Percentiles rank a stretch among this genome's conserved stretches.
These are phyloP conservation scores for Saturnispora ahearnii DNA, from an alignment of 805 yeast genomes.

Conservation along the genomic window DNA sequence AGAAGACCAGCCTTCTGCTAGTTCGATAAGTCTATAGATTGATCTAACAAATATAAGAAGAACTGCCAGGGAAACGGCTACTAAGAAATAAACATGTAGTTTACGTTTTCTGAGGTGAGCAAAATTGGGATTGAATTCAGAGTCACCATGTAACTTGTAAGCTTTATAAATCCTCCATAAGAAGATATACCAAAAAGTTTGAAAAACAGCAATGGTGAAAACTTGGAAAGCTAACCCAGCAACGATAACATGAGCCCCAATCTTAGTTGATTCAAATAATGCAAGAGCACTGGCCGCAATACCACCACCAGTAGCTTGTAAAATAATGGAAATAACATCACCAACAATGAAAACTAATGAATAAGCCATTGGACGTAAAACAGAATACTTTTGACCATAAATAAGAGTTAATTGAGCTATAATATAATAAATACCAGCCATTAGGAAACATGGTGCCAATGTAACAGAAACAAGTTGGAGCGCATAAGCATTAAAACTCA, in stretches of 20 bases:
- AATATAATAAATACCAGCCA: slow-evolving; percentile 74
- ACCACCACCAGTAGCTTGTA: slow-evolving; percentile 78
- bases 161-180: slow-evolving; percentile 30
- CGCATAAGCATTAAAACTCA: slow-evolving; percentile 35
- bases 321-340: slow-evolving; percentile 53
- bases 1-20: slow-evolving; percentile 67
- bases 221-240: slow-evolving; percentile 78
- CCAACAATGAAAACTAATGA: slow-evolving; percentile 55
- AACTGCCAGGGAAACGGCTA: slow-evolving; percentile 39
- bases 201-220: slow-evolving; percentile 53
- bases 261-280: slow-evolving; percentile 22
- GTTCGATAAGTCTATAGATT: slow-evolving; percentile 63
- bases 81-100: slow-evolving; percentile 36
- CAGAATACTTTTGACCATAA: slow-evolving; percentile 47
- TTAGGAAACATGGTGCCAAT: slow-evolving; percentile 72
- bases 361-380: slow-evolving; percentile 48
- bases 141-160: slow-evolving; percentile 21
- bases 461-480: slow-evolving; percentile 64
- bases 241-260: slow-evolving; percentile 63
- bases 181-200: slow-evolving; percentile 41
- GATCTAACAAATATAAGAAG: slow-evolving; percentile 56
- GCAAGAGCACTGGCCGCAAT: slow-evolving; percentile 43
- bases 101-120: slow-evolving; percentile 27
- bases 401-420: slow-evolving; percentile 59
- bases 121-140: slow-evolving; percentile 30